phyloP scores from a whole-genome alignment of 2,329 filamentous ascomycete genomes.

The Parascedosporium putredinis region DNA sequence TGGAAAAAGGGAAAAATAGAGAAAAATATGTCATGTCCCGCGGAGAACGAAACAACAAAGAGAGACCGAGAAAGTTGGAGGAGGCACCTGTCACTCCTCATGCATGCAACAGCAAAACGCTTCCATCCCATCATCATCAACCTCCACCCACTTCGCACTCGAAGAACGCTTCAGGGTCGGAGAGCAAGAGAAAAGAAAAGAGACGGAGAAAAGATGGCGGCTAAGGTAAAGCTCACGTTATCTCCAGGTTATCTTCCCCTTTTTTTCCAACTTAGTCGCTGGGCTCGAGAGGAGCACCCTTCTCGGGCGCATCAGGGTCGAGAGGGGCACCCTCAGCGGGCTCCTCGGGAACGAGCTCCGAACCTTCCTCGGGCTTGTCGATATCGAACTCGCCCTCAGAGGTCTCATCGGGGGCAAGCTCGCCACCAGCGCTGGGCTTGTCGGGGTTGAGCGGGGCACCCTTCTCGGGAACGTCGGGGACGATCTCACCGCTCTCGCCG shows the following conservation, averaged over 20 bases:
- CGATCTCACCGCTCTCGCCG: slow-evolving; percentile 19
- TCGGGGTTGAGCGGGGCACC: slow-evolving; percentile 18
- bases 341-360: not conserved
- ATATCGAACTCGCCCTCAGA: not conserved
- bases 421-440: slow-evolving; percentile 8
- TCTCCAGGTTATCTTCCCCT: not conserved
- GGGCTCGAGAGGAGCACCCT: slow-evolving; percentile 6
- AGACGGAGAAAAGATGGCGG: no score
- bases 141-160: not conserved
- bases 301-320: not conserved
- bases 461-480: slow-evolving; percentile 20
- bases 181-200: no score
- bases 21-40: no score
- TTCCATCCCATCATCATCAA: not conserved
- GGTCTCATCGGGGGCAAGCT: not conserved
- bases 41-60: not conserved
- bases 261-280: not conserved
- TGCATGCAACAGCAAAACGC: not conserved
- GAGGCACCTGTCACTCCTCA: not conserved
- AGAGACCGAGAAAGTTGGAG: not conserved
- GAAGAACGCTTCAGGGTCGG: not conserved
- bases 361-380: not conserved
- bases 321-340: not conserved
- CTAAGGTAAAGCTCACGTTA: no score
- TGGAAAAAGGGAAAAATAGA: not conserved